Conservation (phyloP, 2,329 filamentous ascomycete species). For the Cladophialophora yegresii region DNA sequence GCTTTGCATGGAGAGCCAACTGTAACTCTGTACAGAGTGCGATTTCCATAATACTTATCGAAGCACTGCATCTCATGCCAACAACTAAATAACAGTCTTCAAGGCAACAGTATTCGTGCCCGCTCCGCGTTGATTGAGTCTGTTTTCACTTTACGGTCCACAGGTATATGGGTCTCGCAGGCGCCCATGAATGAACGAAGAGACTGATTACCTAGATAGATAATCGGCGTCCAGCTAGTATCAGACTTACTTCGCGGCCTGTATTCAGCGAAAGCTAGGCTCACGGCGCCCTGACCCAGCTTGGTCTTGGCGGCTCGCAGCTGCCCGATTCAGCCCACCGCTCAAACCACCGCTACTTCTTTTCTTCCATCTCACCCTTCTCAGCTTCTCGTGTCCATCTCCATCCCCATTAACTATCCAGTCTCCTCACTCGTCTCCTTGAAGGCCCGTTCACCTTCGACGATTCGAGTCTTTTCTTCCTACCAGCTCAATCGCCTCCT, state of each 20-base stretch:
- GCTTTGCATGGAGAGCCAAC: background rate
- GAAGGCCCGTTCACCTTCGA: conserved; percentile 24
- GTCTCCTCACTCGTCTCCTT: conserved; percentile 28
- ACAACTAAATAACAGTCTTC: background rate
- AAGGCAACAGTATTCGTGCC: background rate
- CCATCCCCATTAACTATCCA: conserved; percentile 25
- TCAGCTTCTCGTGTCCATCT: conserved; percentile 27
- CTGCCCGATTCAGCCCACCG: conserved; percentile 22
- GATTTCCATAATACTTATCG: background rate
- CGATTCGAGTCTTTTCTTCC: conserved; percentile 17
- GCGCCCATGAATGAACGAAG: background rate
- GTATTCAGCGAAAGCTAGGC: conserved; percentile 10
- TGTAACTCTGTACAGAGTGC: background rate
- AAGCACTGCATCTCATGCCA: conserved; percentile 2
- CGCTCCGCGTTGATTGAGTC: background rate
- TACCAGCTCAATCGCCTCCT: conserved; percentile 13
- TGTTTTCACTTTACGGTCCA: conserved; percentile 1
- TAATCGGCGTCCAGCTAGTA: conserved; percentile 11
- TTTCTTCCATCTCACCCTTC: conserved; percentile 35
- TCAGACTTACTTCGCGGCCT: conserved; percentile 5
- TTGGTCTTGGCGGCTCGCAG: conserved; percentile 24
- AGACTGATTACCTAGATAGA: conserved; percentile 10
- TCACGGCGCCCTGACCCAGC: conserved; percentile 16
- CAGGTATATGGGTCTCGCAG: conserved; percentile 7
- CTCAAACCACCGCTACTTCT: conserved; percentile 34